Base-by-base conservation (phyloP, 495 filamentous ascomycete species). In the Hyaloscypha hepaticicola region DNA sequence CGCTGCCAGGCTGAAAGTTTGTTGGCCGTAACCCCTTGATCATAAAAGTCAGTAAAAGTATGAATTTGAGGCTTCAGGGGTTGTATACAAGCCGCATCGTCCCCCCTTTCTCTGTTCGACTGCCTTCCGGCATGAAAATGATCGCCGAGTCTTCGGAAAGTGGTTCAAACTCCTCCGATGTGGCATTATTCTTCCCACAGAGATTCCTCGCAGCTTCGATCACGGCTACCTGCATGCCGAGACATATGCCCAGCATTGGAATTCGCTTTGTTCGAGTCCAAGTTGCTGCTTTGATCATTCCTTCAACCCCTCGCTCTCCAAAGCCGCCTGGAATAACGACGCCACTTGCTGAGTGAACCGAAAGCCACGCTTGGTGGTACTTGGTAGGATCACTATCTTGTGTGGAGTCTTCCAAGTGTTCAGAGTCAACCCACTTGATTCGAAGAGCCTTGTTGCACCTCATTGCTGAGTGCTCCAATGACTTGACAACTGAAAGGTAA, bases 201-300 rank as follows among this genome's bases (percentile, higher is more conserved):
- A 91, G 77, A 64, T 92, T 84, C 38, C 89, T 83, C n/a, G 91
- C 91, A 65, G 84, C 91, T 72, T 98, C 94, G 66, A 97, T 90
- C 19, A 97, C 93, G 21, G 95, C 93, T 41, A 97, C 79, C 74
- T 99, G 95, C 87, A 99, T 90, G 41, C 95, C 95, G 19, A 99
- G 85, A 75, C 95, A 99, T 61, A 99, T 89, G 59, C 95, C 94
- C 8, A 98, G 83, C 77, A 89, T 97, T 25, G 94, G 94, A 4
- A 81, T 83, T 48, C 88, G 87, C 65, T 91, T 87, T 53, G 88
- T 87, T 38, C 95, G 88, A 9, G 94, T 92, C 88, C 89, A 96
- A 51, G 86, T 86, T 31, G 88, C 87, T 2, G 88, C 91, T 59
- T 83, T 77, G 66, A 97, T 88, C 93, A 97, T 99, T 56, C 95